Base-by-base conservation (phyloP, 2,329 filamentous ascomycete genomes). In the Penicillium janthinellum region DNA sequence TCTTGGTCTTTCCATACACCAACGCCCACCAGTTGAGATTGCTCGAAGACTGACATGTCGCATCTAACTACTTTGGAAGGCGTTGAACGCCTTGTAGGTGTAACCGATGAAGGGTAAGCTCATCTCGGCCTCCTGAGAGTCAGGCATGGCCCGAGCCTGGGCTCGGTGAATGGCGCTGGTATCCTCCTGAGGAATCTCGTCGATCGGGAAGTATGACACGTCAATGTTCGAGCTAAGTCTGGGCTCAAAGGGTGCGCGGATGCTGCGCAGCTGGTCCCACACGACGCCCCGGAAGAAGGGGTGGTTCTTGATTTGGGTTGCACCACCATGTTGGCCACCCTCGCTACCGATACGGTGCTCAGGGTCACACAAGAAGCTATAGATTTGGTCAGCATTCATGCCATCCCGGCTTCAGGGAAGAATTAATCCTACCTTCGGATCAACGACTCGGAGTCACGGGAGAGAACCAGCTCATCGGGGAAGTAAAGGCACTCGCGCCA, bases 191-290 rank as follows among this genome's bases (percentile, higher is more conserved):
- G 96, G 92, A 73, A 99, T 97, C 78, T 99, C 95, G 73, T 99
- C 95, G 54, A 92, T 97, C 10, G 95, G 95, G 87, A 99, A 99
- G 83, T 99, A 98, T 49, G 93, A 94, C 20, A 95, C 96, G 75
- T 99, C 95, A 70, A 96, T 90, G 76, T 95, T 95, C 64, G 92
- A 96, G 61, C 90, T 90, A 65, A 99, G 83, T 72, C 92, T 92
- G 2, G 95, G 95, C 80, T 98, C 94, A 74, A 99, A 99, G 0
- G 95, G 95, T 59, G 95, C 95, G 39, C 93, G 90, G 72, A 99
- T 98, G 61, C 90, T 88, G 65, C 95, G 91, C 67, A 99, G 84
- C 69, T 90, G 91, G 67, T 97, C 92, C 83, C 96, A 99, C 67
- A 96, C 90, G 31, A 99, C 95, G 55, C 95, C 95, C 37, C 91